A percentile compares a stretch with the other conserved stretches of the same genome.
Conservation (phyloP, 2,329 filamentous ascomycete species). For the Colletotrichum magnum region DNA sequence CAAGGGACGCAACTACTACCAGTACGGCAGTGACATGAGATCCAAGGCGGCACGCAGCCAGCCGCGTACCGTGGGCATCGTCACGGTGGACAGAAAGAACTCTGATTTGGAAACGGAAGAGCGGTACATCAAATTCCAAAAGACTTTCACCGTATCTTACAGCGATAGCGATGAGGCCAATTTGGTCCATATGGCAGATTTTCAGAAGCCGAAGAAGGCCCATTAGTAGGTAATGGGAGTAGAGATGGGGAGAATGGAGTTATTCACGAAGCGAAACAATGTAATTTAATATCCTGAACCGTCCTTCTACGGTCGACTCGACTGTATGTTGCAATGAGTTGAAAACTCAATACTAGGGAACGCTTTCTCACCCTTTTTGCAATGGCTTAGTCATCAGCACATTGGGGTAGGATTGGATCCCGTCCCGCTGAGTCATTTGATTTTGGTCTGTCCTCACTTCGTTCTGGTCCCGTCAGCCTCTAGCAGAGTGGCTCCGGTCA, state of each 20-base stretch:
- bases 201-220: conserved; percentile 28
- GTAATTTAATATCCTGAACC: not conserved
- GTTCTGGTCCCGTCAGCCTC: too few species aligned
- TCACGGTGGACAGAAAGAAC: conserved; percentile 20
- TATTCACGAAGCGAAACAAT: too few species aligned
- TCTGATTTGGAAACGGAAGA: conserved; percentile 13
- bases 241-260: too few species aligned
- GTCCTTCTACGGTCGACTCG: too few species aligned
- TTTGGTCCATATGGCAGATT: conserved; percentile 49
- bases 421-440: too few species aligned
- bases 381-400: too few species aligned
- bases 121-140: conserved; percentile 49
- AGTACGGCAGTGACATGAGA: conserved; percentile 33
- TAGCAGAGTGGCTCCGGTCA: too few species aligned
- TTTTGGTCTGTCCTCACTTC: too few species aligned
- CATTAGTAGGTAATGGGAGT: not conserved
- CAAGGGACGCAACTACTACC: conserved; percentile 35
- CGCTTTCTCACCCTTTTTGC: too few species aligned
- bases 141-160: conserved; percentile 53
- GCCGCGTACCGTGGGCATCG: conserved; percentile 17
- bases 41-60: conserved; percentile 19
- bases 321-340: too few species aligned
- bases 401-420: too few species aligned
- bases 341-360: too few species aligned
- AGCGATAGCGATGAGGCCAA: conserved; percentile 48